Evolutionary conservation across 768 basidiomycete genomes (phyloP).

Genomic region (Postia placenta): DNA sequence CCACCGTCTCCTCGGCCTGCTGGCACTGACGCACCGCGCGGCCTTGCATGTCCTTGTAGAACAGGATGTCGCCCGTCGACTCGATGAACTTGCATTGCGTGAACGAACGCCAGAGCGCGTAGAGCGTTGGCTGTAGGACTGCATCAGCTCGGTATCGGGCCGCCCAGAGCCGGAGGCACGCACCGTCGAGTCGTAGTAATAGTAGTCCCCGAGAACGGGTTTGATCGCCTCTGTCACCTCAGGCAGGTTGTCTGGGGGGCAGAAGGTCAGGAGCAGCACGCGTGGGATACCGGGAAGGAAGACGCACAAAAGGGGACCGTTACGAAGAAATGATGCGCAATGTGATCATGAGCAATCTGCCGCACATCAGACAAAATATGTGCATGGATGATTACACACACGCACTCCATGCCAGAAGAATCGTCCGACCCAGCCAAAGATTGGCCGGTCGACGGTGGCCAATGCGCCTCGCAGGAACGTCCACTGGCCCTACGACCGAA

Average conservation of each 20-base stretch:
- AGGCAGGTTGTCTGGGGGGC: conserved; percentile 20
- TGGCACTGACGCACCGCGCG: conserved; percentile 12
- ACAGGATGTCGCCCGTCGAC: conserved; percentile 24
- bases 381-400: background rate
- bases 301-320: conserved; percentile 16
- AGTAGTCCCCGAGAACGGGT: conserved; percentile 24
- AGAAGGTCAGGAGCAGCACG: background rate
- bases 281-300: background rate
- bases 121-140: conserved; percentile 14
- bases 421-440: conserved; percentile 26
- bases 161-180: background rate
- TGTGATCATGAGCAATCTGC: conserved; percentile 27
- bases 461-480: conserved; percentile 24
- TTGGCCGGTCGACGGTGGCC: conserved; percentile 26
- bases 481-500: conserved; percentile 14
- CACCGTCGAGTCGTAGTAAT: conserved; percentile 23
- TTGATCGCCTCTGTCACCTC: conserved; percentile 25
- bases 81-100: conserved; percentile 27
- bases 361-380: background rate
- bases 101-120: conserved; percentile 26
- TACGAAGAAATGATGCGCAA: conserved; percentile 28
- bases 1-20: background rate
- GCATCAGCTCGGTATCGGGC: background rate
- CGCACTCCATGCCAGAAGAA: conserved; percentile 26
- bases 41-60: conserved; percentile 26